phyloP scores from a whole-genome alignment of 1,284 basidiomycete species.

The Apiotrichum brassicae region DNA sequence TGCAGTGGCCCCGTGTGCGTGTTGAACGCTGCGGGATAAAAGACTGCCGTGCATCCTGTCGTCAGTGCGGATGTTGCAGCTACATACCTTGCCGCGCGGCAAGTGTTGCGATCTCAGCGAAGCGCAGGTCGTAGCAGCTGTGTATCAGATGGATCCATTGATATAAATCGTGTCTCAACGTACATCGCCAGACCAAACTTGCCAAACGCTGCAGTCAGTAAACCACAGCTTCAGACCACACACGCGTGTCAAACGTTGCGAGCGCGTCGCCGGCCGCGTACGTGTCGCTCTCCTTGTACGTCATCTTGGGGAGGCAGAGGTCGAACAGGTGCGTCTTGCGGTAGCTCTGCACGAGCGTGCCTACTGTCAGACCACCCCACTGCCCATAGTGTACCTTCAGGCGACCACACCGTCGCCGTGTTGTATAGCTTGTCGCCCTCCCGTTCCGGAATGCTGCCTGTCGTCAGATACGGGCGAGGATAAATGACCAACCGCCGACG shows the following conservation, averaged over 20 bases:
- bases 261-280: slow-evolving; percentile 64
- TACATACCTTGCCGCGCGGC: slow-evolving; percentile 60
- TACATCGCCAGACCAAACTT: slow-evolving; percentile 12
- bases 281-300: slow-evolving; percentile 62
- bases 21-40: slow-evolving; percentile 87
- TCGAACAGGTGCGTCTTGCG: slow-evolving; percentile 90
- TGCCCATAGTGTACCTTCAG: slow-evolving; percentile 54
- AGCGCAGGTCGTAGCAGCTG: slow-evolving; percentile 50
- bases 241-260: slow-evolving; percentile 66
- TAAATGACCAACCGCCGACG: slow-evolving; percentile 54
- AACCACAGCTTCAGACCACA: no score
- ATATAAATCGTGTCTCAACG: background rate
- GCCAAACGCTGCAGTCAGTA: slow-evolving; percentile 44
- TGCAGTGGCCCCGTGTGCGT: slow-evolving; percentile 82
- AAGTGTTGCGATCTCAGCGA: slow-evolving; percentile 82
- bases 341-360: slow-evolving; percentile 61
- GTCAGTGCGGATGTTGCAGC: no score
- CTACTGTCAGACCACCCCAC: background rate
- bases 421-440: slow-evolving; percentile 66
- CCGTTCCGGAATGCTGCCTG: slow-evolving; percentile 72
- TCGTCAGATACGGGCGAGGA: background rate
- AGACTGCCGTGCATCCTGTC: slow-evolving; percentile 62
- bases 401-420: slow-evolving; percentile 76
- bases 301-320: slow-evolving; percentile 89
- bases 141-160: background rate